These are phyloP conservation scores for Tulasnella calospora DNA, from an alignment of 768 basidiomycete species.

Conservation along the genomic window DNA sequence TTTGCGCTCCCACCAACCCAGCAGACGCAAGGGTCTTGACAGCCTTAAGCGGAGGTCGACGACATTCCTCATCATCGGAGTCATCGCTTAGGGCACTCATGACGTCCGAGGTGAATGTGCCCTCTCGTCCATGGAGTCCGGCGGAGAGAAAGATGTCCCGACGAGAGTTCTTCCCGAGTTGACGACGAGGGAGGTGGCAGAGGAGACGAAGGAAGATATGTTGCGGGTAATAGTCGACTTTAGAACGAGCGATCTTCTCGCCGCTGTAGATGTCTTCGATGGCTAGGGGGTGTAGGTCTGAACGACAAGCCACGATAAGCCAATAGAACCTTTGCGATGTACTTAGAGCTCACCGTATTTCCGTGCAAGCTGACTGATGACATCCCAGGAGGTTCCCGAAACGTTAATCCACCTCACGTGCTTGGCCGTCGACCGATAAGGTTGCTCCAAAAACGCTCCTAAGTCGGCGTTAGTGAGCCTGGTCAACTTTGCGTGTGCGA, in stretches of 20 bases:
- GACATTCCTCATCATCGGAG: neutral
- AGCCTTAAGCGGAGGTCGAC: neutral
- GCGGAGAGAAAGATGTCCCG: neutral
- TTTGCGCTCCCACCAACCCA: neutral
- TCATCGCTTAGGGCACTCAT: neutral
- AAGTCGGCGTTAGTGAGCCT: neutral
- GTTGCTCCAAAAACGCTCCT: neutral
- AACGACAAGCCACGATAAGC: neutral
- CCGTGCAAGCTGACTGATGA: neutral
- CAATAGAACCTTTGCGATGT: neutral
- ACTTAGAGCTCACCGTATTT: slow-evolving; percentile 3
- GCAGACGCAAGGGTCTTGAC: slow-evolving; percentile 8
- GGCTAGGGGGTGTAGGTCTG: slow-evolving; percentile 14
- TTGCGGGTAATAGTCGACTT: slow-evolving; percentile 20
- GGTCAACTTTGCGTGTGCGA: neutral
- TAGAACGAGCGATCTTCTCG: slow-evolving; percentile 8
- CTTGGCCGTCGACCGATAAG: neutral
- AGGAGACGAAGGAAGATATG: slow-evolving; percentile 20
- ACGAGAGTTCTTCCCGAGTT: neutral
- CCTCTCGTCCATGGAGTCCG: neutral
- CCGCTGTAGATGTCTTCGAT: slow-evolving; percentile 17
- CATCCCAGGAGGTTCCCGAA: slow-evolving; percentile 7
- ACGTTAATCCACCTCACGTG: slow-evolving; percentile 21
- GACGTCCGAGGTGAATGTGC: neutral
- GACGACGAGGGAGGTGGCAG: slow-evolving; percentile 15